phyloP scores from a whole-genome alignment of 257 asterid genomes.

The Lavandula angustifolia region DNA sequence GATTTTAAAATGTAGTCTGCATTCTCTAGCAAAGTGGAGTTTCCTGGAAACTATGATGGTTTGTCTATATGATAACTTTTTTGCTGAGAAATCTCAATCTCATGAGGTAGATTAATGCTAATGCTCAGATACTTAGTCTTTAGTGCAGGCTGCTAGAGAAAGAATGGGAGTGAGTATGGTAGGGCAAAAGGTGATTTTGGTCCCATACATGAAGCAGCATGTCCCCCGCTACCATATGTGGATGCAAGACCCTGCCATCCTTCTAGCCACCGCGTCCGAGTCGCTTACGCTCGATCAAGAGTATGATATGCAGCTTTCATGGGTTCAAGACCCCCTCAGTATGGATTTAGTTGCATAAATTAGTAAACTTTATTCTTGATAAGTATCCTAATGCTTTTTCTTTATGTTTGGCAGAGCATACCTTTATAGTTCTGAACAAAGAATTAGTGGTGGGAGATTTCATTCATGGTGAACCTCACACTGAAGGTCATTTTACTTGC shows the following conservation, averaged over 20 bases:
- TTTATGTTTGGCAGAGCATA: constrained; percentile 67
- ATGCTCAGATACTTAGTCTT: background rate
- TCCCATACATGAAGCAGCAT: constrained; percentile 89
- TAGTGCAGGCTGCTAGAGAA: constrained; percentile 15
- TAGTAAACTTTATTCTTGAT: background rate
- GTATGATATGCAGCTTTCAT: constrained; percentile 80
- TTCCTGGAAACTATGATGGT: constrained; percentile 1
- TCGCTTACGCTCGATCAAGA: constrained; percentile 79
- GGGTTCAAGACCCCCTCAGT: constrained; percentile 88
- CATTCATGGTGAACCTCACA: constrained; percentile 70
- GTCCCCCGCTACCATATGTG: constrained; percentile 81
- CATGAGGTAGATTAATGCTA: constrained; percentile 8
- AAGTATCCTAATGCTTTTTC: constrained; percentile 9
- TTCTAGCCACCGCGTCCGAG: constrained; percentile 92
- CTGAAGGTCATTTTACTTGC: constrained; percentile 53
- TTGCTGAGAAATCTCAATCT: background rate
- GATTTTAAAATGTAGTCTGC: background rate
- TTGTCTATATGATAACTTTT: background rate
- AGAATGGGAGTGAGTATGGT: constrained; percentile 64
- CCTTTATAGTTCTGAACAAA: constrained; percentile 83
- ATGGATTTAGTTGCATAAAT: constrained; percentile 23
- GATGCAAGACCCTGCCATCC: constrained; percentile 91
- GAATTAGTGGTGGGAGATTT: constrained; percentile 67
- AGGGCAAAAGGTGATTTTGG: constrained; percentile 77
- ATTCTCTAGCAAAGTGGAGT: background rate